Evolutionary conservation across 345 rosid species (phyloP).

Genomic region (Cardiospermum halicacabum): DNA sequence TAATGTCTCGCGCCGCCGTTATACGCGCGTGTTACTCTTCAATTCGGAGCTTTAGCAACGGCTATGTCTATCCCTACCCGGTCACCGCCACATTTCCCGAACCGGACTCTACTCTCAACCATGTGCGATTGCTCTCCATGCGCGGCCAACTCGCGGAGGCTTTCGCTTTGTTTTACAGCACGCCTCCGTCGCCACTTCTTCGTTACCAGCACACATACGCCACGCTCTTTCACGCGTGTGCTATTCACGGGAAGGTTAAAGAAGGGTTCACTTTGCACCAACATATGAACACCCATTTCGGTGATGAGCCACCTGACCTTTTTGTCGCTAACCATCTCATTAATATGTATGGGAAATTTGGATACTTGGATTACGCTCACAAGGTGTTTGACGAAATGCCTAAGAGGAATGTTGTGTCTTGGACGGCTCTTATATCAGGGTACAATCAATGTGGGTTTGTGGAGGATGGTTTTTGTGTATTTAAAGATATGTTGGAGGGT

Average conservation of each 20-base stretch:
- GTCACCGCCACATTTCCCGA: neutral
- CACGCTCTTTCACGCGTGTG: constrained; percentile 62
- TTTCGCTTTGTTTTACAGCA: constrained; percentile 35
- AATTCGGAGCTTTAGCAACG: constrained; percentile 19
- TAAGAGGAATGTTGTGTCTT: constrained; percentile 63
- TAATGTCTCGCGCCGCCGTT: constrained; percentile 11
- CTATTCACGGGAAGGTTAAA: constrained; percentile 45
- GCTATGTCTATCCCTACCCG: neutral
- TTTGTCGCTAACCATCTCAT: constrained; percentile 59
- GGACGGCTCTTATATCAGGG: constrained; percentile 74
- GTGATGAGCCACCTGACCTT: constrained; percentile 18
- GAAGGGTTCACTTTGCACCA: constrained; percentile 53
- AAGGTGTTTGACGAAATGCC: constrained; percentile 66
- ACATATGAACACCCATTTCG: constrained; percentile 36
- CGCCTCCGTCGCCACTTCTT: constrained; percentile 21
- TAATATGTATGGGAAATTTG: constrained; percentile 57
- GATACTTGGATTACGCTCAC: constrained; percentile 44
- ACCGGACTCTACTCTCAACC: constrained; percentile 18
- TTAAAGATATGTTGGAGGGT: constrained; percentile 50
- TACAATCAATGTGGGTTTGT: constrained; percentile 49
- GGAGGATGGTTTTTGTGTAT: constrained; percentile 41
- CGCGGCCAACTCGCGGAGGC: constrained; percentile 46
- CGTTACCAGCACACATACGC: constrained; percentile 45
- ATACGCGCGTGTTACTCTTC: constrained; percentile 19
- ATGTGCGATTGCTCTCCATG: constrained; percentile 27